A percentile compares a stretch with the other conserved stretches of the same genome.
Conservation (phyloP, 345 rosid species). For the Turritis glabra region DNA sequence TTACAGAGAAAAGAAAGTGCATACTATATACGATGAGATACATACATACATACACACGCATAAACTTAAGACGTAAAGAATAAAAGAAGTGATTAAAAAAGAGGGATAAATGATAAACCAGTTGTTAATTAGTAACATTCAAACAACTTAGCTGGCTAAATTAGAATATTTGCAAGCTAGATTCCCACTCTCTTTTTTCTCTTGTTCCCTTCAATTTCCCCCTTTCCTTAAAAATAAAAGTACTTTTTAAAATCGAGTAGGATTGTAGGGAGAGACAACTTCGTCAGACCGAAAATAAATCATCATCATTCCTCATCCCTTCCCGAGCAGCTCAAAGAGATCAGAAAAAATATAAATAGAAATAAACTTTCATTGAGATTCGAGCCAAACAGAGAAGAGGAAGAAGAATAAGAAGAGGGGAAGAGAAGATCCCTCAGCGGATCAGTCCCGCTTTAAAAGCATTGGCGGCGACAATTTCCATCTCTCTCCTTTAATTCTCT, state of each 20-base stretch:
- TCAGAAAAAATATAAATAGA: neutral
- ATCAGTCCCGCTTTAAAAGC: slow-evolving; percentile 62
- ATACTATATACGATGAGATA: neutral
- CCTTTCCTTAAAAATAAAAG: neutral
- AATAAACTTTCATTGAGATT: slow-evolving; percentile 46
- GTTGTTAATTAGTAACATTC: slow-evolving; percentile 26
- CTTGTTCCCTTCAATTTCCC: neutral
- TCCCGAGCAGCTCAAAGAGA: slow-evolving; percentile 29
- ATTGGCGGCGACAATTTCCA: slow-evolving; percentile 75
- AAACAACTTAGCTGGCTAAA: slow-evolving; percentile 37
- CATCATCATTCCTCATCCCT: slow-evolving; percentile 37
- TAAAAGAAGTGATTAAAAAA: slow-evolving; percentile 12
- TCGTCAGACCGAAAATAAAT: slow-evolving; percentile 46
- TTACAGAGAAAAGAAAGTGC: neutral
- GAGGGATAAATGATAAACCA: slow-evolving; percentile 14
- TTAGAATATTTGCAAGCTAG: slow-evolving; percentile 39
- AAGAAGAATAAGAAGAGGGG: neutral
- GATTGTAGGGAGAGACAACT: slow-evolving; percentile 41
- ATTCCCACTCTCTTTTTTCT: slow-evolving; percentile 23
- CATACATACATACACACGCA: neutral
- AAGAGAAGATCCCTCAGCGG: slow-evolving; percentile 41
- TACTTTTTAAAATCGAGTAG: neutral
- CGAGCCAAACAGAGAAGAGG: slow-evolving; percentile 35
- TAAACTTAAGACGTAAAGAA: neutral
- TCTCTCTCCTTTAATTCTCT: slow-evolving; percentile 22